Percentiles rank a stretch among this genome's conserved stretches.
These are phyloP conservation scores for Phalaenopsis equestris DNA, from an alignment of 106 monocot genomes.

Conservation along the genomic window DNA sequence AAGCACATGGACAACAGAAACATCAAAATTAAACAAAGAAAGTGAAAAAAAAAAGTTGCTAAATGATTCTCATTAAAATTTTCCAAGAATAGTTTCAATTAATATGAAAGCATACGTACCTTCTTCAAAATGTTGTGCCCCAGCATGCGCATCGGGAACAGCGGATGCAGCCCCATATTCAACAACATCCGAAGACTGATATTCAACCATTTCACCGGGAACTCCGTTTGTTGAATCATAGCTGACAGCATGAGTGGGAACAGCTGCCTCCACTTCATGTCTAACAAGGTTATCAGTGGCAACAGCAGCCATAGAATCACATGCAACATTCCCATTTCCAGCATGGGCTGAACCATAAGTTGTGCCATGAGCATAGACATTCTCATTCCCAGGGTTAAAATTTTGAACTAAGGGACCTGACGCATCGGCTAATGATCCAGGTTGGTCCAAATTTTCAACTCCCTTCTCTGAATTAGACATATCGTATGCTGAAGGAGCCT, in stretches of 20 bases:
- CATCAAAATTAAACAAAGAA: neutral
- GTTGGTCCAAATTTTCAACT: slow-evolving; percentile 6
- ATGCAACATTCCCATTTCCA: slow-evolving; percentile 2
- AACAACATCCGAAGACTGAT: slow-evolving; percentile 26
- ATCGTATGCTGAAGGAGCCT: slow-evolving; percentile 6
- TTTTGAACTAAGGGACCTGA: slow-evolving; percentile 6
- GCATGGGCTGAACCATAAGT: slow-evolving; percentile 9
- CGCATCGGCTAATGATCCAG: slow-evolving; percentile 4
- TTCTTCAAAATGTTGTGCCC: slow-evolving; percentile 30
- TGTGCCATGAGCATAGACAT: slow-evolving; percentile 5
- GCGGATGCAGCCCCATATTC: slow-evolving; percentile 35
- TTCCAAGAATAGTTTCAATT: neutral
- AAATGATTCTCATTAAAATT: neutral
- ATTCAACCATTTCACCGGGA: slow-evolving; percentile 21
- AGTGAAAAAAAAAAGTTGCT: neutral
- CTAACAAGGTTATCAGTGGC: slow-evolving; percentile 9
- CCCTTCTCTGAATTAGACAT: neutral
- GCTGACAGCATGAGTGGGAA: slow-evolving; percentile 11
- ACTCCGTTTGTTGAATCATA: slow-evolving; percentile 41
- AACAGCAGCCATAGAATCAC: slow-evolving; percentile 12
- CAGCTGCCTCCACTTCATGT: slow-evolving; percentile 9
- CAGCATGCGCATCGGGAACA: slow-evolving; percentile 18
- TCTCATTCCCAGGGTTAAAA: slow-evolving; percentile 6
- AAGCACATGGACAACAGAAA: neutral
- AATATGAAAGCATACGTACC: slow-evolving; percentile 16